Percentiles rank a stretch among this genome's conserved stretches.
Conservation (phyloP, 106 monocot genomes). For the Allium cepa region DNA sequence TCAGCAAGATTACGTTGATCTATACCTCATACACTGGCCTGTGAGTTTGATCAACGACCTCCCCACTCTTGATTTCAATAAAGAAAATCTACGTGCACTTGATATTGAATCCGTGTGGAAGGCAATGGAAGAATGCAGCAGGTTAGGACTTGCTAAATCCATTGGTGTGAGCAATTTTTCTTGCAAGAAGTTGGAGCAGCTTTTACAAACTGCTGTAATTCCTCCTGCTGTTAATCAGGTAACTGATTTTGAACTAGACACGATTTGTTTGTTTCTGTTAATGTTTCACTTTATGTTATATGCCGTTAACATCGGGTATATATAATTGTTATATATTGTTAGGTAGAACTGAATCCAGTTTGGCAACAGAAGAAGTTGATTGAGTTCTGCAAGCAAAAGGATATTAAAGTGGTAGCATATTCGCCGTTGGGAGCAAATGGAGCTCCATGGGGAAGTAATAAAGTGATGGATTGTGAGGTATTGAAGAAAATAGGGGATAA, state of each 20-base stretch:
- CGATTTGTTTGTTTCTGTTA: neutral
- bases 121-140: constrained; percentile 45
- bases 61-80: neutral
- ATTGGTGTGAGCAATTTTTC: constrained; percentile 57
- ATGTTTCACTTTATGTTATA: neutral
- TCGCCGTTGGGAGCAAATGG: constrained; percentile 32
- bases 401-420: constrained; percentile 43
- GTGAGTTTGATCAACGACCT: constrained; percentile 5
- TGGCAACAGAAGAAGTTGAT: constrained; percentile 50
- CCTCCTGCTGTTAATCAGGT: constrained; percentile 44
- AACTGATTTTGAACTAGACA: too few relatives aligned
- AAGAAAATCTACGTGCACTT: constrained; percentile 21
- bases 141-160: constrained; percentile 24
- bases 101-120: constrained; percentile 37
- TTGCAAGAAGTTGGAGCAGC: constrained; percentile 15
- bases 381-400: constrained; percentile 24
- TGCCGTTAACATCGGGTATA: neutral
- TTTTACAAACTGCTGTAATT: constrained; percentile 19
- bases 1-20: constrained; percentile 39
- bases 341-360: constrained; percentile 44
- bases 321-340: neutral
- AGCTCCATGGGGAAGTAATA: neutral
- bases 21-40: constrained; percentile 41
- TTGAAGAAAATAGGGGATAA: constrained; percentile 29
- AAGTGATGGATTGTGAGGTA: constrained; percentile 17